A percentile compares a stretch with the other conserved stretches of the same genome.
These are phyloP conservation scores for Moelleriella libera DNA, from an alignment of 2,329 filamentous ascomycete genomes.

Conservation along the genomic window DNA sequence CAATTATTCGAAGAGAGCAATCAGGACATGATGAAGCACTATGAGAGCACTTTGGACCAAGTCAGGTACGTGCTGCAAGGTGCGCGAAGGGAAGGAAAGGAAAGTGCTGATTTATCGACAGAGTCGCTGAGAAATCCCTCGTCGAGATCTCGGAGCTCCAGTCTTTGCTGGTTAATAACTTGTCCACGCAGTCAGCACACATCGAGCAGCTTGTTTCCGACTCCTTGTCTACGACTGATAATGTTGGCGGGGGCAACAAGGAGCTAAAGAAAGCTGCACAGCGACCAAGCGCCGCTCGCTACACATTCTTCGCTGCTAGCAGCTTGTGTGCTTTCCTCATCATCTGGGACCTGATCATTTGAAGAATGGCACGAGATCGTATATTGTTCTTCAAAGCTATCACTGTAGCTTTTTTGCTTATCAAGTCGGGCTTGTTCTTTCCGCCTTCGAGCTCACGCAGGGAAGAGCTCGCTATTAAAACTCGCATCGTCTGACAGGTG, in stretches of 20 bases:
- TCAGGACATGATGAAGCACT: slow-evolving; percentile 81
- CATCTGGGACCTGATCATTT: slow-evolving; percentile 57
- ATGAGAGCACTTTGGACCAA: slow-evolving; percentile 87
- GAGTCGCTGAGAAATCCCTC: slow-evolving; percentile 77
- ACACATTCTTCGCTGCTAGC: slow-evolving; percentile 69
- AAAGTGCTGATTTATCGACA: slow-evolving; percentile 20
- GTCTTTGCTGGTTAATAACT: slow-evolving; percentile 72
- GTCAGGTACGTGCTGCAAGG: slow-evolving; percentile 46
- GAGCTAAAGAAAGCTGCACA: slow-evolving; percentile 75
- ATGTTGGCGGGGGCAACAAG: slow-evolving; percentile 79
- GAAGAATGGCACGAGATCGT: not conserved
- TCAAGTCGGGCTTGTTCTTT: too few species aligned
- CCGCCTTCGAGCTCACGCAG: too few species aligned
- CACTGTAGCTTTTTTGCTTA: too few species aligned
- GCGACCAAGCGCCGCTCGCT: slow-evolving; percentile 56
- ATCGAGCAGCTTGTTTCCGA: slow-evolving; percentile 83
- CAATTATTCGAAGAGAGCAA: slow-evolving; percentile 93
- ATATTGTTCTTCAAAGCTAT: too few species aligned
- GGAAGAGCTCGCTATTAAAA: too few species aligned
- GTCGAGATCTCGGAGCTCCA: slow-evolving; percentile 89
- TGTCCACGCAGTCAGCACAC: slow-evolving; percentile 73
- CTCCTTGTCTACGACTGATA: slow-evolving; percentile 67
- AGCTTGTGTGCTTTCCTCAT: slow-evolving; percentile 62
- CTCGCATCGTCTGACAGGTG: too few species aligned
- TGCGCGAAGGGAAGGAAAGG: too few species aligned